Conservation (phyloP, 805 yeast species). For the Kodamaea restingae region DNA sequence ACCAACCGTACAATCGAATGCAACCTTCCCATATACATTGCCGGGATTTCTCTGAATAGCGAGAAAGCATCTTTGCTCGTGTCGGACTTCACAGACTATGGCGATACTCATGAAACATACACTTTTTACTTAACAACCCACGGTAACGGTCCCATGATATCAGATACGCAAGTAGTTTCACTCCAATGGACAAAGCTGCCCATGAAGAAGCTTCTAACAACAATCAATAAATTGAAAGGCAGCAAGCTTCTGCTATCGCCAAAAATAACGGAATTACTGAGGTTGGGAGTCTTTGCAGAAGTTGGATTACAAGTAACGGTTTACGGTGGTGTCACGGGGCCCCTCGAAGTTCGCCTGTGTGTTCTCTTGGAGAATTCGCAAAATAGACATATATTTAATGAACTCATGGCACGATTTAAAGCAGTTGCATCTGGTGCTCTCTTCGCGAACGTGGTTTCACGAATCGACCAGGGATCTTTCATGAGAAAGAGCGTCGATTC, state of each 20-base stretch:
- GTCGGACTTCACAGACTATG: constrained; percentile 11
- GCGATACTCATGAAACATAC: not conserved
- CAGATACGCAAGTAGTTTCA: not conserved
- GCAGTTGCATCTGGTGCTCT: not conserved
- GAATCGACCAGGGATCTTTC: constrained; percentile 2
- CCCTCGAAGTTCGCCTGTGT: constrained; percentile 5
- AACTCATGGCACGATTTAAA: constrained; percentile 3
- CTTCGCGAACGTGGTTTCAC: constrained; percentile 3
- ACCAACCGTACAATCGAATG: constrained; percentile 2
- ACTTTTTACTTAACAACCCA: not conserved
- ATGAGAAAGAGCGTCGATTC: constrained; percentile 4
- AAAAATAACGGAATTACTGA: not conserved
- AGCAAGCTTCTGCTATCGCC: constrained; percentile 4
- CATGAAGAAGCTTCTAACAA: constrained; percentile 1
- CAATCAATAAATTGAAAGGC: constrained; percentile 3
- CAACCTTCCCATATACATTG: constrained; percentile 9
- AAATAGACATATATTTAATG: constrained; percentile 1
- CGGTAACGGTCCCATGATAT: not conserved
- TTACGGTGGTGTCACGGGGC: constrained; percentile 2
- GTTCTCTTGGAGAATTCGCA: constrained; percentile 1
- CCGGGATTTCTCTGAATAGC: constrained; percentile 6
- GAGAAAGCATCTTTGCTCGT: constrained; percentile 8
- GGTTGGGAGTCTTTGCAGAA: constrained; percentile 3
- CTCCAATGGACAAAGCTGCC: constrained; percentile 6
- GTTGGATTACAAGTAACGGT: constrained; percentile 3